Evolutionary conservation across 495 filamentous ascomycete species (phyloP), one percentile per base, ranked within the genome.

Genomic region (Astrothelium macrocarpum): DNA sequence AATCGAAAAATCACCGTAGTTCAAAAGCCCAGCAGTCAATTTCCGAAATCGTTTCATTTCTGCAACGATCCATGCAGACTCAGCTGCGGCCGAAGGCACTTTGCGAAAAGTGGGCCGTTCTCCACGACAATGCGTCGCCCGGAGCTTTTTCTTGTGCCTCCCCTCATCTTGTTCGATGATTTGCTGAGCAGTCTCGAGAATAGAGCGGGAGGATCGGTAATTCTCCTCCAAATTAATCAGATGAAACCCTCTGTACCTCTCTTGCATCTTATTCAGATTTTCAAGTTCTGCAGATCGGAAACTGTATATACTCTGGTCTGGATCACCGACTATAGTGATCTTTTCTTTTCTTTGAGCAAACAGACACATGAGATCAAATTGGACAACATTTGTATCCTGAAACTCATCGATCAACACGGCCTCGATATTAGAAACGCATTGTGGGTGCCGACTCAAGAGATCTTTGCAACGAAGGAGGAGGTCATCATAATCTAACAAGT

Each of bases 221-320:
- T 97, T 99, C 62, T 96, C 86, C 70, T 96, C 90, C n/a, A 99
- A 79, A 20, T 90, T 84, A 23, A 97, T 86, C 23, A 92, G 83
- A 0, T 89, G 80, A 0, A 90, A 93, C 49, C 89, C 85, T 0
- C 83, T 83, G 70, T 91, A 97, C 46, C 86, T 83, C 43, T 76
- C 76, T 64, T 89, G 82, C 84, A 99, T 87, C 1, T 87, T 81
- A 65, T 82, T 81, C 42, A 97, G 79, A 72, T 99, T 99, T 72
- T 87, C 84, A 66, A 95, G 92, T 74, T 99, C 94, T 25, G 95
- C 95, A 3, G 90, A 93, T n/a, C 95, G 87, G 79, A 95, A 99
- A 4, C 93, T 90, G 71, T 99, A 99, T 60, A 99, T 99, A 68
- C 92, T 96, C 71, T 99, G 95, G 72, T 99, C 94, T 9, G 95